Conservation (phyloP, 495 filamentous ascomycete genomes). For the Penicillium cinerascens region DNA sequence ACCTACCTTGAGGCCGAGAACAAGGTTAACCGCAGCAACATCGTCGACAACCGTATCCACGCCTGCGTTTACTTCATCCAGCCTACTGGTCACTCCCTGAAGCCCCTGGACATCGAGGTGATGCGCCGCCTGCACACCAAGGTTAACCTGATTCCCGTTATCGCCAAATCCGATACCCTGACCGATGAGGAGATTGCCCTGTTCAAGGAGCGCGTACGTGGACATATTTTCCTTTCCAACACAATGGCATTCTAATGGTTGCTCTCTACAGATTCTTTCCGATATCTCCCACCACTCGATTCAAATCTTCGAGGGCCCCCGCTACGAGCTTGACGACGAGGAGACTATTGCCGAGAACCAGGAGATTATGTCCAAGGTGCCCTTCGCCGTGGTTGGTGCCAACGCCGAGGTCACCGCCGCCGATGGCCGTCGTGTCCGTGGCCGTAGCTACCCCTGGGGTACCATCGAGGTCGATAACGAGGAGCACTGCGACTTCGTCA, state of each 20-base stretch:
- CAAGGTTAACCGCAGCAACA: slow-evolving; percentile 99
- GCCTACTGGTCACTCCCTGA: slow-evolving; percentile 97
- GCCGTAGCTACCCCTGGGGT: slow-evolving; percentile 97
- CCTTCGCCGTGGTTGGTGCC: slow-evolving; percentile 95
- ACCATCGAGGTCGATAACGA: slow-evolving; percentile 99
- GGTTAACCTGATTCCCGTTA: slow-evolving; percentile 99
- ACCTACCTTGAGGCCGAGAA: slow-evolving; percentile 98
- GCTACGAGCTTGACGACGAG: slow-evolving; percentile 97
- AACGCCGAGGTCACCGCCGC: slow-evolving; percentile 86
- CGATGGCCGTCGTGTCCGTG: slow-evolving; percentile 93
- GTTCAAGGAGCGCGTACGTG: slow-evolving; percentile 91
- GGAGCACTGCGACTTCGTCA: slow-evolving; percentile 99
- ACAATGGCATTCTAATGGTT: background rate
- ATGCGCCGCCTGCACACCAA: slow-evolving; percentile 99
- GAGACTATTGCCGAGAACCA: slow-evolving; percentile 99
- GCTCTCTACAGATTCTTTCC: slow-evolving; percentile 71
- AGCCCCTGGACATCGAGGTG: slow-evolving; percentile 98
- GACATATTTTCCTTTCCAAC: background rate
- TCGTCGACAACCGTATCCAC: slow-evolving; percentile 97
- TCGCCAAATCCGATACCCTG: slow-evolving; percentile 96
- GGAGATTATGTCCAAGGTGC: slow-evolving; percentile 99
- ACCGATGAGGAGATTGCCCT: slow-evolving; percentile 91
- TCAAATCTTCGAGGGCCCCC: slow-evolving; percentile 97
- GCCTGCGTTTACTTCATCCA: slow-evolving; percentile 99
- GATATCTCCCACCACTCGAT: slow-evolving; percentile 96